Conservation (phyloP, 148 eudicot species). For the Vaccinium macrocarpon region DNA sequence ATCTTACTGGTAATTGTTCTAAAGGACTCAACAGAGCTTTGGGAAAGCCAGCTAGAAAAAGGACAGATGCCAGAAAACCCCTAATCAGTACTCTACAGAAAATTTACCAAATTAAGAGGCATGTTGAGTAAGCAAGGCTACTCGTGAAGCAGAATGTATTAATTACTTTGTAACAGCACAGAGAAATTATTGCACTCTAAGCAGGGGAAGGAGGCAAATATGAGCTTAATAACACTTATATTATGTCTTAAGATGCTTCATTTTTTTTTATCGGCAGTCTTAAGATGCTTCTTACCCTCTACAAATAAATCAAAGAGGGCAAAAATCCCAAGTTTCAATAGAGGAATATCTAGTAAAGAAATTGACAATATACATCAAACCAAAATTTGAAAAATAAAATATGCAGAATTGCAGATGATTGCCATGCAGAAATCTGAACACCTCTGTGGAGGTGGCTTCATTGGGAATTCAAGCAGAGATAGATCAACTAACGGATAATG, state of each 20-base stretch:
- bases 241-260: not conserved
- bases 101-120: not conserved
- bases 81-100: not conserved
- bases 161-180: not conserved
- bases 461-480: not conserved
- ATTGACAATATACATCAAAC: not conserved
- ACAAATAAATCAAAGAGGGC: not conserved
- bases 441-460: not conserved
- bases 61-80: conserved; percentile 9
- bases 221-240: not conserved
- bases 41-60: not conserved
- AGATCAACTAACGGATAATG: not conserved
- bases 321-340: not conserved
- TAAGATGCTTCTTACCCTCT: not conserved
- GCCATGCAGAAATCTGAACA: not conserved
- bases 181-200: not conserved
- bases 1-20: not conserved
- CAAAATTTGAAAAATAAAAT: not conserved
- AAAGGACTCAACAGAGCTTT: not conserved
- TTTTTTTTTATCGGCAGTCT: not conserved
- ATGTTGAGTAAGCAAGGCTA: not conserved
- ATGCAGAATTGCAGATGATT: not conserved
- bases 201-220: not conserved
- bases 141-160: not conserved
- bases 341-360: not conserved